Conservation (phyloP, 1,139 yeast species). For the Groenewaldozyma auringiensis region DNA sequence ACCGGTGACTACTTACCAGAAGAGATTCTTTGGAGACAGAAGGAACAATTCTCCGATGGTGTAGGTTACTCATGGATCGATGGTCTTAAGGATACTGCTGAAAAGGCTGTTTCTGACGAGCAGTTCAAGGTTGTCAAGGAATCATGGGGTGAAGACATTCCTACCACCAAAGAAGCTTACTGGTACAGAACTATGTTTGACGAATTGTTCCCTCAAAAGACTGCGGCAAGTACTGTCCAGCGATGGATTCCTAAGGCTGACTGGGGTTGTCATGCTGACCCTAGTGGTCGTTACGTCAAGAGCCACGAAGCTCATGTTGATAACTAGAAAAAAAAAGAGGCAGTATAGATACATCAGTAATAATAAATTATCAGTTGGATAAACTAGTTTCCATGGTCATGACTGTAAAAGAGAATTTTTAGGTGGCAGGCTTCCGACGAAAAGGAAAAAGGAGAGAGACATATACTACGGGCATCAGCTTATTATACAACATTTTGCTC, state of each 20-base stretch:
- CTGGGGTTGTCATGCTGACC: constrained; percentile 99
- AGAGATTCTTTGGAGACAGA: constrained; percentile 98
- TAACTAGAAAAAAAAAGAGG: constrained; percentile 7
- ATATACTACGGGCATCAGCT: too few relatives aligned
- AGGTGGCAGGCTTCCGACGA: too few relatives aligned
- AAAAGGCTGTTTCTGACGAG: constrained; percentile 77
- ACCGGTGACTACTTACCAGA: constrained; percentile 86
- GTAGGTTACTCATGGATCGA: constrained; percentile 99
- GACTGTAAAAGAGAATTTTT: background rate
- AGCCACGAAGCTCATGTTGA: constrained; percentile 45
- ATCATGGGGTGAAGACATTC: constrained; percentile 92
- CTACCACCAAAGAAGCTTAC: constrained; percentile 97
- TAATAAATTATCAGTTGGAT: background rate
- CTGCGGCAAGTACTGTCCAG: constrained; percentile 95
- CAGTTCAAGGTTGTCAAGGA: constrained; percentile 83
- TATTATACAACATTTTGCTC: constrained; percentile 10
- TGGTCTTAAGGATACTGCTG: constrained; percentile 93
- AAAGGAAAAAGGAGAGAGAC: too few relatives aligned
- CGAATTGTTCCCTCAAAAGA: constrained; percentile 77
- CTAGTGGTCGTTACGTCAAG: constrained; percentile 93
- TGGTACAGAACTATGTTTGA: constrained; percentile 98
- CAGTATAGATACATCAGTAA: constrained; percentile 1
- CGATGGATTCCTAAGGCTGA: constrained; percentile 99
- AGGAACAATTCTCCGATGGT: constrained; percentile 99
- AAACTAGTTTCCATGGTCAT: background rate